These are phyloP conservation scores for Magnolia kwangsiensis DNA, from an alignment of 164 flowering plant species.

Conservation along the genomic window DNA sequence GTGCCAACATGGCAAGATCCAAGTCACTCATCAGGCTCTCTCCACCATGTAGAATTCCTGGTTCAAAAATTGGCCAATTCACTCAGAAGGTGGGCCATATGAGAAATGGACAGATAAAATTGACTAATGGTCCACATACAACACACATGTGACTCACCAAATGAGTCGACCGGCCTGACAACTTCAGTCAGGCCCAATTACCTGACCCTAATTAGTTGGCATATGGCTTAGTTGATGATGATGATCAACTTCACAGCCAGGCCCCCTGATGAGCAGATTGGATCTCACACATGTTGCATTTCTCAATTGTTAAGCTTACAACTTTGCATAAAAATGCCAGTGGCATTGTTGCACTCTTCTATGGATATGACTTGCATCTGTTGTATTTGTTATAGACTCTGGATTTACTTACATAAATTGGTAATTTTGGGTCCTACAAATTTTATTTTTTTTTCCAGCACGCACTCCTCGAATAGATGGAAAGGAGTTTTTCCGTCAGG, in stretches of 20 bases:
- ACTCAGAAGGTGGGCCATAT: background rate
- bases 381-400: background rate
- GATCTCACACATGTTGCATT: background rate
- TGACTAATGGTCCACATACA: too few species aligned
- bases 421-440: background rate
- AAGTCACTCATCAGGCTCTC: too few species aligned
- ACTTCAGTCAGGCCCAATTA: too few species aligned
- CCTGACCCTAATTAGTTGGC: too few species aligned
- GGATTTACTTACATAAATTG: background rate
- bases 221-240: too few species aligned
- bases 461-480: slow-evolving; percentile 87
- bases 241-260: background rate
- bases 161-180: too few species aligned
- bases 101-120: too few species aligned
- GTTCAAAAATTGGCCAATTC: background rate
- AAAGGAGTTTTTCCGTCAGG: slow-evolving; percentile 95
- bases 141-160: too few species aligned
- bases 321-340: background rate
- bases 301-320: background rate
- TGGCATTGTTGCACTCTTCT: background rate
- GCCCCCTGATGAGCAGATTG: background rate
- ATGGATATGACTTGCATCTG: background rate
- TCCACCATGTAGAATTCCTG: background rate
- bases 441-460: slow-evolving; percentile 26
- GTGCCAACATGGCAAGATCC: background rate